Conservation (phyloP, 2,329 filamentous ascomycete species). For the Sporothrix dimorphospora region DNA sequence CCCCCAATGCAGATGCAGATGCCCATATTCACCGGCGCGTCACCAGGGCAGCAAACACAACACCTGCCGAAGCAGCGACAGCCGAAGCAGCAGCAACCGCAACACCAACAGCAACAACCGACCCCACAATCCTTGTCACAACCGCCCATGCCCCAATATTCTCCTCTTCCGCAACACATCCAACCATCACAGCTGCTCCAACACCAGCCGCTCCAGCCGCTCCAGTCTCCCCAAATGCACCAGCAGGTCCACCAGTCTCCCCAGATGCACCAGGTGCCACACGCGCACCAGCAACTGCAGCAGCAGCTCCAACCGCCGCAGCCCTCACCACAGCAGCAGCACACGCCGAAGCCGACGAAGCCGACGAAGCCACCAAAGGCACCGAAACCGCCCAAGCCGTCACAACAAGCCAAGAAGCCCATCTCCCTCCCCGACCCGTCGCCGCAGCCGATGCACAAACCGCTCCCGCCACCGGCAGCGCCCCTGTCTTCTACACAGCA, state of each 20-base stretch:
- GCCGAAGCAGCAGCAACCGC: conserved; percentile 32
- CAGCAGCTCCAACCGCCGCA: conserved; percentile 17
- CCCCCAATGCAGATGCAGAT: conserved; percentile 25
- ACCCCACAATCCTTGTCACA: background rate
- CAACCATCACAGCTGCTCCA: conserved; percentile 31
- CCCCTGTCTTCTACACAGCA: background rate
- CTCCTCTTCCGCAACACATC: conserved; percentile 24
- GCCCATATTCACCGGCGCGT: conserved; percentile 27
- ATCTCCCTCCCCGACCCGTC: conserved; percentile 29
- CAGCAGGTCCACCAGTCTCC: background rate
- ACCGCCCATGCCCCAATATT: conserved; percentile 28
- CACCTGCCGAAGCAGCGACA: conserved; percentile 36
- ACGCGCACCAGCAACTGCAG: conserved; percentile 38
- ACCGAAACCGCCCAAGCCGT: conserved; percentile 25
- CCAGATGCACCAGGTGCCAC: background rate
- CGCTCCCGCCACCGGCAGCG: conserved; percentile 28
- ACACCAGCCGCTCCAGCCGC: conserved; percentile 30
- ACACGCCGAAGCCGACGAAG: conserved; percentile 33
- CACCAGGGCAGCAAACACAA: conserved; percentile 34
- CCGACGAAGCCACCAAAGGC: conserved; percentile 31
- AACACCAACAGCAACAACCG: conserved; percentile 34
- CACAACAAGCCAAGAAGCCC: conserved; percentile 29
- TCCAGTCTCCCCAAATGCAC: conserved; percentile 32
- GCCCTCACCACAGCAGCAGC: conserved; percentile 38
- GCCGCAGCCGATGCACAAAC: conserved; percentile 26